Conservation (phyloP, 2,329 filamentous ascomycete species). For the Verticillium nonalfalfae region DNA sequence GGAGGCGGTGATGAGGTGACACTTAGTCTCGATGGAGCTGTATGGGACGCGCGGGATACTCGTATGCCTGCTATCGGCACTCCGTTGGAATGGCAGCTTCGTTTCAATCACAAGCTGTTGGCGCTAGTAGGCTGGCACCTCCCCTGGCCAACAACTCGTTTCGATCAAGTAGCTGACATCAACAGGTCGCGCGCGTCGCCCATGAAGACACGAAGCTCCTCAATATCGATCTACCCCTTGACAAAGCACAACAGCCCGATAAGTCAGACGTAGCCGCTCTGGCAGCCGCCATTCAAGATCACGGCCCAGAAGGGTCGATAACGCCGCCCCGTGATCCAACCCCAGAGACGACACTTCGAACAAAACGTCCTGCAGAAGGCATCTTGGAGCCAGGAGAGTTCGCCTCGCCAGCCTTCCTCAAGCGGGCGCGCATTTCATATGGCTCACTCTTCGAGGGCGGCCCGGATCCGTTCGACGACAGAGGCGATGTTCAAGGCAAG, state of each 20-base stretch:
- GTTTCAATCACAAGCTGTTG: slow-evolving; percentile 42
- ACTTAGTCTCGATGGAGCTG: slow-evolving; percentile 61
- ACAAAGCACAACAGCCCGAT: background rate
- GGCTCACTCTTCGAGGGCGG: slow-evolving; percentile 58
- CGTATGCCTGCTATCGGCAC: slow-evolving; percentile 41
- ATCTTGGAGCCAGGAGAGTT: slow-evolving; percentile 47
- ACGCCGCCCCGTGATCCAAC: slow-evolving; percentile 1
- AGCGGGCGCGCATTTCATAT: slow-evolving; percentile 62
- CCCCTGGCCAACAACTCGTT: background rate
- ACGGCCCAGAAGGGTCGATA: background rate
- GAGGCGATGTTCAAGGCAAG: slow-evolving; percentile 51
- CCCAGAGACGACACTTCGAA: slow-evolving; percentile 14
- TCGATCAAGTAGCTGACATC: background rate
- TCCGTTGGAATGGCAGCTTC: slow-evolving; percentile 52
- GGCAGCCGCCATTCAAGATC: background rate
- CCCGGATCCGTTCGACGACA: slow-evolving; percentile 66
- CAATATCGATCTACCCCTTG: slow-evolving; percentile 40
- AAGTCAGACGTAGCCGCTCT: background rate
- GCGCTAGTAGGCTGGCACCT: slow-evolving; percentile 30
- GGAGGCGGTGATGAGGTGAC: slow-evolving; percentile 73
- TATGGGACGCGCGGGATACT: slow-evolving; percentile 52
- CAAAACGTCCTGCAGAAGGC: slow-evolving; percentile 26
- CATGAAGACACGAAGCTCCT: slow-evolving; percentile 36
- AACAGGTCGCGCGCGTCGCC: background rate
- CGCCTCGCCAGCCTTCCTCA: slow-evolving; percentile 75